Base-by-base conservation (phyloP, 2,329 filamentous ascomycete genomes). In the Cladophialophora immunda region DNA sequence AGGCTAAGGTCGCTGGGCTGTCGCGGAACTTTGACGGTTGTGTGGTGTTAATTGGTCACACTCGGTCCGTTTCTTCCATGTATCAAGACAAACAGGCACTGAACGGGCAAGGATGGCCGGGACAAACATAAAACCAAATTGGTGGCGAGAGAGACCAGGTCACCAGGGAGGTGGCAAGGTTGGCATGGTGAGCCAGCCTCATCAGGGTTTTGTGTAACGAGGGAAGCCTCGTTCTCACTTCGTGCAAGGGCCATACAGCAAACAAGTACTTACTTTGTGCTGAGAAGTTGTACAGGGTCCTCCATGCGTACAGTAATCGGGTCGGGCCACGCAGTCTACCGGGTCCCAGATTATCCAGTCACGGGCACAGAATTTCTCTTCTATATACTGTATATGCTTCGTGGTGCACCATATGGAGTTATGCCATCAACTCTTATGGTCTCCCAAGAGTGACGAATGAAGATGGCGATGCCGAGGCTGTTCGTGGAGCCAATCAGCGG, bases 141-240 rank as follows among this genome's bases (percentile, higher is more conserved):
- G 17, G 41, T 34, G 45, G 58, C 30, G 58, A 53, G 45, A 32
- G 11, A 7, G 9, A 22, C 29, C 41, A 27, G 29, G n/a, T 22
- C 19, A 25, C 8, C 45, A 25, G 4, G 45, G 9, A 25, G 45
- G 3, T 52, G 45, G 58, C 58, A 27, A 36, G 58, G 41, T 60
- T 60, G 41, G 45, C 6, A 52, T 47, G 58, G 30, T 27, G 32
- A 53, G 13, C 19, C 58, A 61, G 58, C 58, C 58, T 61, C 41
- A 15, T 50, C 38, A 22, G 22, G 11, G 13, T 59, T 59, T 58
- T 11, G 36, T 41, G 19, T 11, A 4, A 25, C 45, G 45, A 50
- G 25, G 45, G 19, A 45, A 41, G 36, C 36, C 36, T 41, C 17
- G 13, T 7, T 34, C 32, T 41, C 36, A 41, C 13, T n/a, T n/a